Evolutionary conservation across 208 protist genomes (phyloP), one percentile per base, ranked within the genome.

Genomic region (Acanthamoeba royreba): DNA sequence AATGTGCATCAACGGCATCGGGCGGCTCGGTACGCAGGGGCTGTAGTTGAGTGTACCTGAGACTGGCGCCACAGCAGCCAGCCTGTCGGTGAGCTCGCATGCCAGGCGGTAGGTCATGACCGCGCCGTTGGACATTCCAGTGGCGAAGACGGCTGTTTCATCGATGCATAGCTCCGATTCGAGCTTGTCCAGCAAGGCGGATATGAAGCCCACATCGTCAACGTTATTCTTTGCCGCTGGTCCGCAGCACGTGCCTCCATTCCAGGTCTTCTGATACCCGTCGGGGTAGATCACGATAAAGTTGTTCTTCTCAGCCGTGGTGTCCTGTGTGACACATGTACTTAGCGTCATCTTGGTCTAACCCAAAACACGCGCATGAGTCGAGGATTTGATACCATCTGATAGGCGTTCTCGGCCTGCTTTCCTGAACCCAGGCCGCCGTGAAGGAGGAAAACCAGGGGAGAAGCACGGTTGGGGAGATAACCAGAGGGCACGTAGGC

Each of bases 201-300:
- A 33, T 11, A 85, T 31, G 38, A 85, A 85, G 35, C 74, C 74
- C 0, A 85, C 74, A 42, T 85, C 74, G 74, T 85, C 74, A 35
- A 85, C 74, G 74, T 19, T 31, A 7, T 25, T 35, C 40, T 4
- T 9, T 9, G 19, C 74, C 17, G 74, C 17, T 25, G 74, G 74
- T n/a, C 40, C 52, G 74, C 74, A 85, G 74, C 74, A 85, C 74
- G 38, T 31, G 0, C 74, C 74, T 11, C 2, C 74, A 42, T 85
- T 85, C 74, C 74, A 85, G 25, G 74, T 43, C 1, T 22, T 19
- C 11, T n/a, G 17, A 35, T 42, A 85, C 8, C 2, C 74, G 42
- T 85, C 38, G 38, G 74, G 74, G 45, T 85, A 85, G 74, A 85
- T 42, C 38, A 85, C 74, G 38, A 85, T 85, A 42, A 85, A 85